Conservation (phyloP, 1,284 basidiomycete genomes). For the Ustilago bromivora region DNA sequence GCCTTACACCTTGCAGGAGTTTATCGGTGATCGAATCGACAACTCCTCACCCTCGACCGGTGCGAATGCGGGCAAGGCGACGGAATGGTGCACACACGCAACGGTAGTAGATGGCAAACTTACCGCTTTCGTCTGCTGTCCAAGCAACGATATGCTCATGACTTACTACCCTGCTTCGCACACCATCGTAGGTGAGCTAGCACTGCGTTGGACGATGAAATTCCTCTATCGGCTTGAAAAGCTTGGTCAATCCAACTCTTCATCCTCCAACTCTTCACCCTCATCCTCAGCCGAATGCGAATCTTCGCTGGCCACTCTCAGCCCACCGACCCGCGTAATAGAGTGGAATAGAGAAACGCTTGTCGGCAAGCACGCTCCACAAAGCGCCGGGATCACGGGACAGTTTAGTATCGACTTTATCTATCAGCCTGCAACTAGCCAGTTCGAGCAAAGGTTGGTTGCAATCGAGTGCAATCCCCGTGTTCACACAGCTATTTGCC, state of each 20-base stretch:
- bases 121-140: constrained; percentile 71
- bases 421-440: constrained; percentile 61
- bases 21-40: constrained; percentile 62
- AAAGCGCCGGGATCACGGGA: constrained; percentile 65
- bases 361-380: constrained; percentile 30
- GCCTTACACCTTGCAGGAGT: constrained; percentile 67
- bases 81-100: constrained; percentile 72
- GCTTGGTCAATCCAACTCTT: constrained; percentile 5
- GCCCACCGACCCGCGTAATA: neutral
- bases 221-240: constrained; percentile 66
- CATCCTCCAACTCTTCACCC: neutral
- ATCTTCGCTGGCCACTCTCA: neutral
- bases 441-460: constrained; percentile 67
- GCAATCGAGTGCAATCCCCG: constrained; percentile 72
- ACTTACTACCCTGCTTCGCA: constrained; percentile 70
- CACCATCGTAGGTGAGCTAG: constrained; percentile 64
- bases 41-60: constrained; percentile 2
- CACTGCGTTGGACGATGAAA: constrained; percentile 69
- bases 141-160: constrained; percentile 72
- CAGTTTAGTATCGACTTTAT: constrained; percentile 72
- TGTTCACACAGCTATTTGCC: constrained; percentile 71
- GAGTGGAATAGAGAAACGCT: constrained; percentile 35
- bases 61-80: constrained; percentile 14
- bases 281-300: neutral
- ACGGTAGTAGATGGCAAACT: constrained; percentile 70